These are phyloP conservation scores for Halteria grandinella DNA, from an alignment of 73 alveolate species.

Conservation along the genomic window DNA sequence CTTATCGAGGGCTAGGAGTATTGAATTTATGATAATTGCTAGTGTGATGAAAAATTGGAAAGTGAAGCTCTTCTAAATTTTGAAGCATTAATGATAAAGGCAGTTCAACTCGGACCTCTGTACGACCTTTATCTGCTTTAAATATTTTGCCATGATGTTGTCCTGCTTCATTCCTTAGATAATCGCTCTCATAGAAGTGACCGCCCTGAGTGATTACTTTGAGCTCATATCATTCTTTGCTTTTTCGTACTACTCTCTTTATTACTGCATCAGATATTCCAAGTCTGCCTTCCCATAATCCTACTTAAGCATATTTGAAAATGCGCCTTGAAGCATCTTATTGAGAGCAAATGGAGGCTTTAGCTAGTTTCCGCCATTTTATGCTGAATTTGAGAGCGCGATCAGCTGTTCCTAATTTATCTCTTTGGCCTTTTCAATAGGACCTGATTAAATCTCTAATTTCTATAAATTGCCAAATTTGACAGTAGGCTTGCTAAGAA, in stretches of 20 bases:
- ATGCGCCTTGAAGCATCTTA: too few relatives aligned
- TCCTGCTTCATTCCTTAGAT: too few relatives aligned
- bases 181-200: background rate
- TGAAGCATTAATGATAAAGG: background rate
- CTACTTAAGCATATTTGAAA: background rate
- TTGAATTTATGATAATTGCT: constrained; percentile 72
- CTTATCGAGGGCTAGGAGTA: constrained; percentile 59
- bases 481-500: too few relatives aligned
- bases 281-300: background rate
- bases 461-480: too few relatives aligned
- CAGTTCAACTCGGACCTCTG: background rate
- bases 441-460: too few relatives aligned
- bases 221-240: background rate
- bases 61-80: constrained; percentile 1
- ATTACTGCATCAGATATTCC: background rate
- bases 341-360: too few relatives aligned
- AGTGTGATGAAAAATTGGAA: constrained; percentile 24
- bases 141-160: too few relatives aligned
- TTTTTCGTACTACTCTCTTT: background rate
- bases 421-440: too few relatives aligned
- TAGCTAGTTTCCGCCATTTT: too few relatives aligned
- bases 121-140: background rate
- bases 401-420: too few relatives aligned
- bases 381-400: too few relatives aligned
- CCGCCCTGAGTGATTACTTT: background rate